Conservation (phyloP, 2,329 filamentous ascomycete genomes). For the Diplodia sapinea region DNA sequence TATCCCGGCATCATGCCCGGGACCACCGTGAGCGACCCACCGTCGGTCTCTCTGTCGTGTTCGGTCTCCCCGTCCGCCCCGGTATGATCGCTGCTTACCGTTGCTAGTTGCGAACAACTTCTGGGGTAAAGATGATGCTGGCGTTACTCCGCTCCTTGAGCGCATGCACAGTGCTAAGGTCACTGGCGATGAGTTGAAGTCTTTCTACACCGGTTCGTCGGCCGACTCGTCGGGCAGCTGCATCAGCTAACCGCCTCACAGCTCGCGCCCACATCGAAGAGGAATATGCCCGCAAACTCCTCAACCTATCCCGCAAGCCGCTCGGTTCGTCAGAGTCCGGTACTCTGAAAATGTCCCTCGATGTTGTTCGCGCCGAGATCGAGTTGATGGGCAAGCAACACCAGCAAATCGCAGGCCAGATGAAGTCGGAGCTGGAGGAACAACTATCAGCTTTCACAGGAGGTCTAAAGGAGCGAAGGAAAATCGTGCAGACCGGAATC, state of each 20-base stretch:
- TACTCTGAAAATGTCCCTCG: constrained; percentile 80
- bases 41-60: constrained; percentile 73
- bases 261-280: constrained; percentile 94
- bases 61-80: constrained; percentile 40
- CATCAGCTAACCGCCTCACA: constrained; percentile 43
- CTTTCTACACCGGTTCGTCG: constrained; percentile 79
- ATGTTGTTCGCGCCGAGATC: constrained; percentile 85
- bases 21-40: constrained; percentile 63
- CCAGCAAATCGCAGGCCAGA: constrained; percentile 85
- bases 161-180: constrained; percentile 95
- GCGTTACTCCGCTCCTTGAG: constrained; percentile 86
- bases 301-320: constrained; percentile 84
- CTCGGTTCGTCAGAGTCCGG: constrained; percentile 88
- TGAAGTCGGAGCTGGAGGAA: constrained; percentile 96
- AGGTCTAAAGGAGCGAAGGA: constrained; percentile 93
- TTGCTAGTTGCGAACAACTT: constrained; percentile 93
- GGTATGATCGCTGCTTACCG: constrained; percentile 40
- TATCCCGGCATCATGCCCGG: constrained; percentile 61
- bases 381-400: constrained; percentile 95
- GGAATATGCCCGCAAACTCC: constrained; percentile 88
- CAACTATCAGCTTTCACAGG: constrained; percentile 89
- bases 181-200: constrained; percentile 89
- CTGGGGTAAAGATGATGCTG: constrained; percentile 98
- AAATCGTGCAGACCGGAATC: constrained; percentile 92
- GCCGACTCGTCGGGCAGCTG: background rate